A percentile compares a stretch with the other conserved stretches of the same genome.
These are phyloP conservation scores for Fusarium chaquense DNA, from an alignment of 2,329 filamentous ascomycete genomes.

Conservation along the genomic window DNA sequence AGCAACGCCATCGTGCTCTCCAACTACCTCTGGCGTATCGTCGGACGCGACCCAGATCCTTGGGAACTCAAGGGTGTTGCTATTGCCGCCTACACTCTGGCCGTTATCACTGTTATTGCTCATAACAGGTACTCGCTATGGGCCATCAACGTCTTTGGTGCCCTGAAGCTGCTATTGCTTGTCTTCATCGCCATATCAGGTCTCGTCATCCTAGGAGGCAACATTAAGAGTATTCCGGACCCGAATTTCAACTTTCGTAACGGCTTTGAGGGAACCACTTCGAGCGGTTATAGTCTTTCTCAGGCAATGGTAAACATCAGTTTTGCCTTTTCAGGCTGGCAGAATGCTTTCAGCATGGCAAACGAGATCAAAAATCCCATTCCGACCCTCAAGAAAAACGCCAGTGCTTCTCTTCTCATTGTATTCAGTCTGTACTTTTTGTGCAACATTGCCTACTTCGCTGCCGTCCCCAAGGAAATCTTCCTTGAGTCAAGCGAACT, in stretches of 20 bases:
- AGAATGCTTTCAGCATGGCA: constrained; percentile 71
- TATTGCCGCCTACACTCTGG: constrained; percentile 71
- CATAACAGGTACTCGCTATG: constrained; percentile 70
- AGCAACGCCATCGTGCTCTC: constrained; percentile 73
- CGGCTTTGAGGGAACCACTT: constrained; percentile 52
- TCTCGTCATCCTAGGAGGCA: constrained; percentile 67
- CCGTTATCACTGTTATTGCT: constrained; percentile 65
- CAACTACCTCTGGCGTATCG: constrained; percentile 71
- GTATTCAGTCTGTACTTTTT: constrained; percentile 69
- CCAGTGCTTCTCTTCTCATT: constrained; percentile 61
- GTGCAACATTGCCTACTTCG: constrained; percentile 71
- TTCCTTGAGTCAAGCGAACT: constrained; percentile 65
- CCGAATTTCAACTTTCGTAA: constrained; percentile 54
- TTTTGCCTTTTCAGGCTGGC: constrained; percentile 69
- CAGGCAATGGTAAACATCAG: constrained; percentile 69
- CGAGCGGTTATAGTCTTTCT: constrained; percentile 54
- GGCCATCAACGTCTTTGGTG: constrained; percentile 67
- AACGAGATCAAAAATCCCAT: constrained; percentile 73
- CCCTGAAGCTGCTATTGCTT: constrained; percentile 70
- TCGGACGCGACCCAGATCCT: constrained; percentile 60
- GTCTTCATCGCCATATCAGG: constrained; percentile 73
- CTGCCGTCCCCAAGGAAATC: constrained; percentile 66
- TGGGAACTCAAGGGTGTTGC: constrained; percentile 78
- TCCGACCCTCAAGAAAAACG: constrained; percentile 64
- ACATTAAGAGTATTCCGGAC: constrained; percentile 48